These are phyloP conservation scores for Vigna reflexopilosa DNA, from an alignment of 306 rosid species.

Conservation along the genomic window DNA sequence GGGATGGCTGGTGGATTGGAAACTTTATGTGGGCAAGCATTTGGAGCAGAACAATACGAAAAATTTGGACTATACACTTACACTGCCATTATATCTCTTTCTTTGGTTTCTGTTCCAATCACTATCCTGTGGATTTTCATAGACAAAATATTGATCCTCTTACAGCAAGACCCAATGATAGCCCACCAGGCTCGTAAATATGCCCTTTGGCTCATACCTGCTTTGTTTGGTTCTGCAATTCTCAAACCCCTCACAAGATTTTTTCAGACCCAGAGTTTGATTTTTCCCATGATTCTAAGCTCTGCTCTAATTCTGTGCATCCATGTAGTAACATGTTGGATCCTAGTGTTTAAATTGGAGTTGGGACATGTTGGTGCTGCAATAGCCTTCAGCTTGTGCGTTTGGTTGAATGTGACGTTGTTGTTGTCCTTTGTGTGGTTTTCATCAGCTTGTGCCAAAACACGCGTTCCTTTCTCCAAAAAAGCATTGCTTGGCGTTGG, in stretches of 20 bases:
- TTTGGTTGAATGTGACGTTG: constrained; percentile 59
- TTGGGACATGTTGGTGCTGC: constrained; percentile 69
- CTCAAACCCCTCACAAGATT: constrained; percentile 61
- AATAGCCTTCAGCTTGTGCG: constrained; percentile 49
- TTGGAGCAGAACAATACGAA: constrained; percentile 61
- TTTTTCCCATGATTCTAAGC: constrained; percentile 53
- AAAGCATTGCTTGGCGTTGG: constrained; percentile 44
- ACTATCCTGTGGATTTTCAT: constrained; percentile 58
- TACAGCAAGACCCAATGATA: constrained; percentile 62
- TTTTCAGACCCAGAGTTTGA: constrained; percentile 62
- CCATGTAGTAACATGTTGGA: constrained; percentile 61
- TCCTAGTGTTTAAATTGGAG: constrained; percentile 47
- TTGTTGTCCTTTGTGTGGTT: constrained; percentile 47
- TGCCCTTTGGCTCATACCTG: constrained; percentile 61
- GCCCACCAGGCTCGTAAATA: constrained; percentile 55
- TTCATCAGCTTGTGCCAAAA: constrained; percentile 60
- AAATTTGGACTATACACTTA: constrained; percentile 58
- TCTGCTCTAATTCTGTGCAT: constrained; percentile 53
- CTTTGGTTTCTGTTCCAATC: constrained; percentile 57
- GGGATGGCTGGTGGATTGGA: constrained; percentile 78
- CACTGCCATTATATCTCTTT: constrained; percentile 56
- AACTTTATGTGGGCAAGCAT: constrained; percentile 73
- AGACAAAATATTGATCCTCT: constrained; percentile 54
- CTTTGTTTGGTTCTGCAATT: constrained; percentile 56
- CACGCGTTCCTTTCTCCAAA: constrained; percentile 45